These are phyloP conservation scores for Cynanchum wilfordii DNA, from an alignment of 257 asterid genomes.

Conservation along the genomic window DNA sequence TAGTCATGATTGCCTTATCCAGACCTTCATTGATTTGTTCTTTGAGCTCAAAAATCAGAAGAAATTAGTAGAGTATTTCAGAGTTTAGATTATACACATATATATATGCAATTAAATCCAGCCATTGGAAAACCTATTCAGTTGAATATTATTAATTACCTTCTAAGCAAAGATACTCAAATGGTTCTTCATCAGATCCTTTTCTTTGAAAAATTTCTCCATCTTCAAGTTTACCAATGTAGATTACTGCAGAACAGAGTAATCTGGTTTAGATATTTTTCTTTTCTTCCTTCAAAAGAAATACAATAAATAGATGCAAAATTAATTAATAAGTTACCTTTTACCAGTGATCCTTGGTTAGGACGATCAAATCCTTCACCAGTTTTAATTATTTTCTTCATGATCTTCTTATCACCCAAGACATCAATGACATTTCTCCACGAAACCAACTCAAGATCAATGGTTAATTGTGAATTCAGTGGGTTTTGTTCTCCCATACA, in stretches of 20 bases:
- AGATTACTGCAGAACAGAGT: slow-evolving; percentile 31
- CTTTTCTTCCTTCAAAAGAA: too few species aligned
- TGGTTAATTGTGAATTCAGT: slow-evolving; percentile 31
- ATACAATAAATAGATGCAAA: background rate
- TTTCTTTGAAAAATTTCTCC: slow-evolving; percentile 37
- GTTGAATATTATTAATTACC: slow-evolving; percentile 21
- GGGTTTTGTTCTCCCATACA: slow-evolving; percentile 17
- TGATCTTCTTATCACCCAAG: slow-evolving; percentile 39
- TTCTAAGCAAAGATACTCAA: slow-evolving; percentile 46
- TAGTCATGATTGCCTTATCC: slow-evolving; percentile 54
- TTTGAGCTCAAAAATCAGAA: slow-evolving; percentile 8
- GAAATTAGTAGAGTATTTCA: background rate
- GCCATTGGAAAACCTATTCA: background rate
- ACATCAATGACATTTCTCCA: slow-evolving; percentile 53
- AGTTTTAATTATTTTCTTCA: slow-evolving; percentile 37
- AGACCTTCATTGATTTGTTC: slow-evolving; percentile 40
- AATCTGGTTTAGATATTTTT: background rate
- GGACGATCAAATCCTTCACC: slow-evolving; percentile 60
- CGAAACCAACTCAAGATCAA: slow-evolving; percentile 45
- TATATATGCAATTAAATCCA: background rate
- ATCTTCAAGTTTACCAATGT: slow-evolving; percentile 38
- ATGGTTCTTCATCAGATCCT: slow-evolving; percentile 46
- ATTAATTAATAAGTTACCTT: slow-evolving; percentile 22
- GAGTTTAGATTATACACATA: background rate
- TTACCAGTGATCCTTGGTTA: slow-evolving; percentile 45